Evolutionary conservation across 179 eudicot species (phyloP), one percentile per base, ranked within the genome.

Genomic region (Silene coronaria): DNA sequence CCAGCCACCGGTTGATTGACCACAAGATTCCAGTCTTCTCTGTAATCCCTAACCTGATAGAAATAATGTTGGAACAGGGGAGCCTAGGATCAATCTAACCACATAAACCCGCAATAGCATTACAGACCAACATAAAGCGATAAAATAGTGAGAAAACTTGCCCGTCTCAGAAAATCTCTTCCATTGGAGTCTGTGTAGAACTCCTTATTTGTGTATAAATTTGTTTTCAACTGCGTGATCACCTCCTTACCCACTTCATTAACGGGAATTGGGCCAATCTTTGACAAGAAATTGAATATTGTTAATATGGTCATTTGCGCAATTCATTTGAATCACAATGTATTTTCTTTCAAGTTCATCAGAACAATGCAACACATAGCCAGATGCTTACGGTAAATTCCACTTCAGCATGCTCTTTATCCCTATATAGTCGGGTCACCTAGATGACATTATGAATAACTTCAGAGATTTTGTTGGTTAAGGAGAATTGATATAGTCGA

Each of bases 151-250:
- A 67, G 60, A 67, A 51, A 21, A 71, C 76, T 73, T 77, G 88
- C 97, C 84, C 98, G 88, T 86, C 85, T 86, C 36, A 93, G 80
- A 75, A 90, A 91, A 84, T 93, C 98, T 75, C 98, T 85, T 69
- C 93, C 98, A 72, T 91, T 91, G 55, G 98, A 91, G 82, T 91
- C 97, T 5, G 98, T 93, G 53, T 87, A 90, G 78, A 91, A 93
- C 82, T 82, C 86, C 78, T 85, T 87, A 67, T 87, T 72, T 22
- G 93, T 90, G 55, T 42, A 79, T 89, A 93, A 85, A 82, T 88
- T 82, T 32, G 97, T 83, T 66, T 84, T 76, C 76, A 93, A 72
- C 73, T 80, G 77, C 30, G 97, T 89, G 77, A 91, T 87, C 67
- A 93, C 89, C 84, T 91, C 98, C 83, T 90, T 90, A 21, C 98